These are phyloP conservation scores for Sphaerulina musiva DNA, from an alignment of 2,329 filamentous ascomycete species.

Conservation along the genomic window DNA sequence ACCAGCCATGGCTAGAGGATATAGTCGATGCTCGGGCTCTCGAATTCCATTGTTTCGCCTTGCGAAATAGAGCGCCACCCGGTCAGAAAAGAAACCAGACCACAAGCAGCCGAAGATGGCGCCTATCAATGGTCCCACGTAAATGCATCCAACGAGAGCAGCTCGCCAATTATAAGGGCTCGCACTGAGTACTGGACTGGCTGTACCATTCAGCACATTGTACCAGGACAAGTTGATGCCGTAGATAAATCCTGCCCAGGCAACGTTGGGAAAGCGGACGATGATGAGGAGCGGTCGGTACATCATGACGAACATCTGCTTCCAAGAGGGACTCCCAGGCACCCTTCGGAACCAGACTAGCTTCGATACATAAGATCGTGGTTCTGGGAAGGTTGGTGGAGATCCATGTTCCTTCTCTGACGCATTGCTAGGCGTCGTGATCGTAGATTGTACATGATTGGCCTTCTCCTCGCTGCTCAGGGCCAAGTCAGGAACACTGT, in stretches of 20 bases:
- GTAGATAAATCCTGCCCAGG: constrained; percentile 37
- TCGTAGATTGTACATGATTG: neutral
- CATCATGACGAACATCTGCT: constrained; percentile 19
- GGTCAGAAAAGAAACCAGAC: constrained; percentile 33
- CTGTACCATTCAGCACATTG: constrained; percentile 35
- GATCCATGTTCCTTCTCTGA: neutral
- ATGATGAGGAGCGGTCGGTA: constrained; percentile 28
- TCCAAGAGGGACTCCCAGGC: constrained; percentile 21
- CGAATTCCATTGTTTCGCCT: constrained; percentile 36
- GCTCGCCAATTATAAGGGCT: constrained; percentile 34
- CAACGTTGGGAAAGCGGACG: constrained; percentile 35
- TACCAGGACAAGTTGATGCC: constrained; percentile 32
- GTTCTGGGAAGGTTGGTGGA: neutral
- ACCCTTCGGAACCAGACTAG: constrained; percentile 15
- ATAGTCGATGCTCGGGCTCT: constrained; percentile 39
- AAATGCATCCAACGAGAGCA: constrained; percentile 35
- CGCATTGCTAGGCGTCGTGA: neutral
- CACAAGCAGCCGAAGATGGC: constrained; percentile 35
- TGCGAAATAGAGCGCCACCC: constrained; percentile 32
- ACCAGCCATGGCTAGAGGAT: constrained; percentile 36
- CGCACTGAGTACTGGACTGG: constrained; percentile 34
- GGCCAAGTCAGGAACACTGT: neutral
- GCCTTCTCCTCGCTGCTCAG: neutral
- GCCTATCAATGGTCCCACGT: constrained; percentile 32
- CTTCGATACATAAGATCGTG: neutral